phyloP scores from a whole-genome alignment of 2,329 filamentous ascomycete genomes.

The Scytalidium sp. region DNA sequence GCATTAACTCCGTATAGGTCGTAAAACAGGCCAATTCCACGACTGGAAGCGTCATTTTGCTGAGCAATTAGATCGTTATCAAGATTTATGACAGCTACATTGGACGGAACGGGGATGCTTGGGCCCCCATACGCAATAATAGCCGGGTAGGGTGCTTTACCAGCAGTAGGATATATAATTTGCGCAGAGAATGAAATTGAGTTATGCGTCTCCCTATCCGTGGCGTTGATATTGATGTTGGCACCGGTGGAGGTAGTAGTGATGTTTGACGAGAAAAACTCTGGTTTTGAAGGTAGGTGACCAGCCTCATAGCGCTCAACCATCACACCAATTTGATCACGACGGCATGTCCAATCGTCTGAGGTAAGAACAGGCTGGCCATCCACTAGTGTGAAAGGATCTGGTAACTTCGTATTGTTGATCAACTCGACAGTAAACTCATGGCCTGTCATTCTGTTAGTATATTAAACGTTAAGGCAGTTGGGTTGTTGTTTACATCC shows the following conservation, averaged over 20 bases:
- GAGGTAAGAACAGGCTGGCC: constrained; percentile 42
- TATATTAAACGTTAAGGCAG: too few species aligned
- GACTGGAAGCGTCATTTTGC: constrained; percentile 42
- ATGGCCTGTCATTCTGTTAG: too few species aligned
- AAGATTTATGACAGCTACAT: constrained; percentile 56
- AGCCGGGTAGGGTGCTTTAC: constrained; percentile 49
- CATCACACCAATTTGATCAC: constrained; percentile 43
- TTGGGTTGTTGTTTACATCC: neutral
- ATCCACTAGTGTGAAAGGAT: constrained; percentile 45
- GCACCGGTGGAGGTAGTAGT: constrained; percentile 41
- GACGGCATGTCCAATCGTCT: constrained; percentile 45
- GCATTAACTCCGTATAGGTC: constrained; percentile 53
- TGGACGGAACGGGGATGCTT: constrained; percentile 51
- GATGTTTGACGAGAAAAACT: constrained; percentile 31
- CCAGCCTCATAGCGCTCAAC: constrained; percentile 51
- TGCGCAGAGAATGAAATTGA: constrained; percentile 41
- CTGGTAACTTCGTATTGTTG: constrained; percentile 21
- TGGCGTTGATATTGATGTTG: constrained; percentile 41
- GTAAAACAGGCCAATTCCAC: constrained; percentile 58
- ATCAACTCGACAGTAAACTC: neutral
- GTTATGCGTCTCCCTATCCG: constrained; percentile 36
- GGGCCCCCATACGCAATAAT: constrained; percentile 55
- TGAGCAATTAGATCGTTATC: constrained; percentile 55
- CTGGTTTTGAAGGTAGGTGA: constrained; percentile 41
- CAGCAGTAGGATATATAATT: constrained; percentile 37